phyloP scores from a whole-genome alignment of 352 stramenopile species.

The Phytopythium aichiense region DNA sequence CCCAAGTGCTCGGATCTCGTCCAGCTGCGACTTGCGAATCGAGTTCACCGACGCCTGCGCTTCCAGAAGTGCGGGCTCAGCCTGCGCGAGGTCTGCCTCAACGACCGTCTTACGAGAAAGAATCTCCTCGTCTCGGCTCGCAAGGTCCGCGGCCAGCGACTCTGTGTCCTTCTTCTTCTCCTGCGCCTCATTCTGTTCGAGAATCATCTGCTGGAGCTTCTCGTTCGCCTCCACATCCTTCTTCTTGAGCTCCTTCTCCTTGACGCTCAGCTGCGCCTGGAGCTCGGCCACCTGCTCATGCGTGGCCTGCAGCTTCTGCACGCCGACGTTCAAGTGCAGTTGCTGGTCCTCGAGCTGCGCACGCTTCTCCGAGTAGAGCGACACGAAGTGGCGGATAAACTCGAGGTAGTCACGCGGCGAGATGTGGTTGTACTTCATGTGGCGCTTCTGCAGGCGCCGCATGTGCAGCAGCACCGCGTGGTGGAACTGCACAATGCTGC shows the following conservation, averaged over 20 bases:
- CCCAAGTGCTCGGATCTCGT: slow-evolving; percentile 97
- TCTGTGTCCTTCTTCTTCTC: slow-evolving; percentile 96
- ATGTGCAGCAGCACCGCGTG: slow-evolving; percentile 83
- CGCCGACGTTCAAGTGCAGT: slow-evolving; percentile 97
- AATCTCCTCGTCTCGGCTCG: slow-evolving; percentile 95
- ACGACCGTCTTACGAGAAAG: slow-evolving; percentile 92
- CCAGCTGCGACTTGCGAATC: slow-evolving; percentile 98
- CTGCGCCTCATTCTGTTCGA: slow-evolving; percentile 97
- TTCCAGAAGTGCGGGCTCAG: slow-evolving; percentile 96
- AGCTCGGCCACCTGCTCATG: slow-evolving; percentile 95
- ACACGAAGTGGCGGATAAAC: slow-evolving; percentile 90
- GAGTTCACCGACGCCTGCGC: slow-evolving; percentile 96
- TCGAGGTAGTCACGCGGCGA: slow-evolving; percentile 92
- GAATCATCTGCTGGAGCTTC: slow-evolving; percentile 99
- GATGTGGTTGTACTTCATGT: slow-evolving; percentile 88
- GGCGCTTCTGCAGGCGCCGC: slow-evolving; percentile 80
- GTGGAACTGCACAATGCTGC: slow-evolving; percentile 86
- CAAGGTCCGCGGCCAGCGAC: slow-evolving; percentile 93
- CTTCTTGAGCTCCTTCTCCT: slow-evolving; percentile 93
- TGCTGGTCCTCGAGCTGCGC: slow-evolving; percentile 94
- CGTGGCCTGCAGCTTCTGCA: slow-evolving; percentile 98
- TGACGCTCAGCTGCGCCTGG: slow-evolving; percentile 89
- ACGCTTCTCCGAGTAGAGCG: slow-evolving; percentile 90
- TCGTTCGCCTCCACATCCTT: slow-evolving; percentile 97
- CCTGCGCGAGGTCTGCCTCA: slow-evolving; percentile 95